phyloP scores from a whole-genome alignment of 192 early-diverging fungal species.

The Polychytrium aggregatum region DNA sequence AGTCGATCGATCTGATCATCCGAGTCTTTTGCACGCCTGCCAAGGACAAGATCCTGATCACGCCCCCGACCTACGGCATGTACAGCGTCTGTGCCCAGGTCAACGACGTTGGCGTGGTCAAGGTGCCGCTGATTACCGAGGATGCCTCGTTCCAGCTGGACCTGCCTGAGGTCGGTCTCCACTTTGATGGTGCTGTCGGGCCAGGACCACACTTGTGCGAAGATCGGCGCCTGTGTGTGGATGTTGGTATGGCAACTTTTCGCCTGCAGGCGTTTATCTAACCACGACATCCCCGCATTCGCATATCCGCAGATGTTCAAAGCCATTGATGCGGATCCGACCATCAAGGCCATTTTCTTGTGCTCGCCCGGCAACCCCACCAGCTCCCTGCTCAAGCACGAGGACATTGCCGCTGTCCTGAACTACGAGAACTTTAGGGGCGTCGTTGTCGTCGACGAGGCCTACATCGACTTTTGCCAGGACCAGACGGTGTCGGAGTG shows the following conservation, averaged over 20 bases:
- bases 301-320: constrained; percentile 46
- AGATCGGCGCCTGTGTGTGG: too few relatives aligned
- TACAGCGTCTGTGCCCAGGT: constrained; percentile 85
- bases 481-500: constrained; percentile 57
- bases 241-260: too few relatives aligned
- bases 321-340: constrained; percentile 51
- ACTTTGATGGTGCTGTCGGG: constrained; percentile 30
- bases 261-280: too few relatives aligned
- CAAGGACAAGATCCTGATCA: constrained; percentile 84
- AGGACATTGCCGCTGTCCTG: constrained; percentile 56
- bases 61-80: constrained; percentile 99
- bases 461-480: constrained; percentile 91
- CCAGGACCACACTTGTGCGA: too few relatives aligned
- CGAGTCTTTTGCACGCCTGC: constrained; percentile 83
- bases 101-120: constrained; percentile 88
- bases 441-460: constrained; percentile 96
- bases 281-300: too few relatives aligned
- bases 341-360: constrained; percentile 85
- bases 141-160: constrained; percentile 57
- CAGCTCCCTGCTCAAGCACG: constrained; percentile 62
- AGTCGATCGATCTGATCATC: constrained; percentile 84
- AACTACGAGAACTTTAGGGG: constrained; percentile 55
- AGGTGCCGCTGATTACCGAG: constrained; percentile 70
- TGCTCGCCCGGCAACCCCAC: constrained; percentile 99
- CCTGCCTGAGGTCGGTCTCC: constrained; percentile 43